Conservation (phyloP, 371 early-diverging fungal genomes). For the Mucor plumbeus region DNA sequence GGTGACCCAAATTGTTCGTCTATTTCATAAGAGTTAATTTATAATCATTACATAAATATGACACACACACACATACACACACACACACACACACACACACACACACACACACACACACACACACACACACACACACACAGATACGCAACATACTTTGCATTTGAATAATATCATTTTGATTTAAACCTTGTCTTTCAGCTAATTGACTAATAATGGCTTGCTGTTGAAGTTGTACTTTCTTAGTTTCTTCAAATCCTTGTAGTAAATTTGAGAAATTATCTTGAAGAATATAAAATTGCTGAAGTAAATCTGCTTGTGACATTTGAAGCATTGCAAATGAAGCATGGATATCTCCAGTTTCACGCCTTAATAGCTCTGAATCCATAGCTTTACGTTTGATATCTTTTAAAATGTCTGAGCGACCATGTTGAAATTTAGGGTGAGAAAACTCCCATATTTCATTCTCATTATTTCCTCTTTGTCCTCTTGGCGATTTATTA, state of each 20-base stretch:
- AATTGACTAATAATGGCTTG: slow-evolving; percentile 49
- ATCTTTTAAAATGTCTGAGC: slow-evolving; percentile 47
- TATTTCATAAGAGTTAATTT: background rate
- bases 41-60: background rate
- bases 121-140: too few species aligned
- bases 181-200: slow-evolving; percentile 28
- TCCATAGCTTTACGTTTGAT: slow-evolving; percentile 71
- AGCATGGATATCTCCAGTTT: slow-evolving; percentile 70
- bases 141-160: slow-evolving; percentile 5
- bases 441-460: slow-evolving; percentile 60
- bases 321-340: slow-evolving; percentile 71
- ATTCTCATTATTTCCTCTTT: slow-evolving; percentile 69
- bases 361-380: slow-evolving; percentile 69
- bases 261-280: slow-evolving; percentile 65
- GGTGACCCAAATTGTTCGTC: background rate
- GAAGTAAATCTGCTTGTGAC: slow-evolving; percentile 68
- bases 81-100: too few species aligned
- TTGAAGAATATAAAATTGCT: slow-evolving; percentile 66
- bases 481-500: slow-evolving; percentile 69
- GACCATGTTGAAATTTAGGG: slow-evolving; percentile 50
- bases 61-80: too few species aligned
- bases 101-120: too few species aligned
- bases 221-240: slow-evolving; percentile 58
- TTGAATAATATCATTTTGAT: slow-evolving; percentile 6
- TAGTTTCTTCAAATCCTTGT: slow-evolving; percentile 69